Percentiles rank a stretch among this genome's conserved stretches.
Evolutionary conservation across 2,329 filamentous ascomycete species (phyloP).

Genomic region (Aureobasidium subglaciale): DNA sequence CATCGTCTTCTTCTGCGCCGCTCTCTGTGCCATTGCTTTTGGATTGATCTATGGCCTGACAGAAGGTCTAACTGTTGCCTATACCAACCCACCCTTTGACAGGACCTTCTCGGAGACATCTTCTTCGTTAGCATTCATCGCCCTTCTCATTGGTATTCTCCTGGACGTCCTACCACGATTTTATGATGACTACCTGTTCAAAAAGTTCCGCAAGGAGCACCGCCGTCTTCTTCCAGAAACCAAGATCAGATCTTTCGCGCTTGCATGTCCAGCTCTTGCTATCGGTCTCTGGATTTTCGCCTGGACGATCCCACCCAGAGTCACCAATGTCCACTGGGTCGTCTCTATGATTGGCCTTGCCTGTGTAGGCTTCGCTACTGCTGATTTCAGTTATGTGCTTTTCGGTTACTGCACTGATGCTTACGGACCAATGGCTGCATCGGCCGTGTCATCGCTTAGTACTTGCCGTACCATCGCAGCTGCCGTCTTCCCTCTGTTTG

Average conservation of each 20-base stretch:
- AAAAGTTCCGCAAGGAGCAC: conserved; percentile 20
- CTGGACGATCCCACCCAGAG: conserved; percentile 39
- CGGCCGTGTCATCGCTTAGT: conserved; percentile 33
- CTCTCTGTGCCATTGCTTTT: conserved; percentile 19
- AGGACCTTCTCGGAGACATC: conserved; percentile 30
- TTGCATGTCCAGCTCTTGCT: conserved; percentile 36
- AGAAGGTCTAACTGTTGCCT: conserved; percentile 19
- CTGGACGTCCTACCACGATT: conserved; percentile 35
- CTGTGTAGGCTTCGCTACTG: conserved; percentile 39
- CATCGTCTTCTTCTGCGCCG: conserved; percentile 38
- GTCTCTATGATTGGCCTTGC: conserved; percentile 36
- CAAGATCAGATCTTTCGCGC: conserved; percentile 37
- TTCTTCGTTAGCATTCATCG: conserved; percentile 47
- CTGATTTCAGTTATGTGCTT: conserved; percentile 36
- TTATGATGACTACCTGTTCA: conserved; percentile 31
- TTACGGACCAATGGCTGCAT: conserved; percentile 36
- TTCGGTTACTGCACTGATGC: conserved; percentile 36
- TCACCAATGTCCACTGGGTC: conserved; percentile 31
- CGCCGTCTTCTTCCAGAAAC: conserved; percentile 33
- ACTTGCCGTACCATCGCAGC: conserved; percentile 31
- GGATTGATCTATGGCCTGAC: conserved; percentile 21
- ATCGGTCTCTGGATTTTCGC: conserved; percentile 37
- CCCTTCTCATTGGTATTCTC: conserved; percentile 53
- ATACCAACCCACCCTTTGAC: conserved; percentile 21
- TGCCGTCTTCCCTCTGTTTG: conserved; percentile 32